Conservation (phyloP, 2,329 filamentous ascomycete species). For the Fonsecaea nubica region DNA sequence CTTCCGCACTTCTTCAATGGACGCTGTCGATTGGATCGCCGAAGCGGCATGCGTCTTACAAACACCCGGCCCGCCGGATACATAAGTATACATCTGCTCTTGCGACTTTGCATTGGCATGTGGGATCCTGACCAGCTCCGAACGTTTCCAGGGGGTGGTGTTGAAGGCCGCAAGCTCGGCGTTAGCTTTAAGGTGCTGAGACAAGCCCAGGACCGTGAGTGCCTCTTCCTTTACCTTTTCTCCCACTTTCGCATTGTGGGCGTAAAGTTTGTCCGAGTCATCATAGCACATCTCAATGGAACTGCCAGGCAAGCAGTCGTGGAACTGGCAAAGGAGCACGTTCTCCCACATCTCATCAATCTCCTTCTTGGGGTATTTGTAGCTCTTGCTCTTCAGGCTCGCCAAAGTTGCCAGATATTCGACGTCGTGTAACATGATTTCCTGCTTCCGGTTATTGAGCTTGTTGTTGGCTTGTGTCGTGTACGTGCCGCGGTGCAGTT, state of each 20-base stretch:
- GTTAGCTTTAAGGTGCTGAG: constrained; percentile 49
- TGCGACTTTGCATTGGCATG: constrained; percentile 39
- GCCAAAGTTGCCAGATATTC: constrained; percentile 88
- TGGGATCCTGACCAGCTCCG: constrained; percentile 72
- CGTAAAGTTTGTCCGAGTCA: constrained; percentile 90
- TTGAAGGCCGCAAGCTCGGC: constrained; percentile 72
- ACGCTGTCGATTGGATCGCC: constrained; percentile 46
- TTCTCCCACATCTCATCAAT: constrained; percentile 96
- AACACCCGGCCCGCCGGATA: constrained; percentile 56
- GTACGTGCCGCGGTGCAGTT: constrained; percentile 95
- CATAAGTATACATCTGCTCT: constrained; percentile 50
- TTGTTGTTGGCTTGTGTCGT: constrained; percentile 99
- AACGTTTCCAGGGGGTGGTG: constrained; percentile 83
- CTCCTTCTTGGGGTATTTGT: constrained; percentile 92
- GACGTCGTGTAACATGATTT: constrained; percentile 83
- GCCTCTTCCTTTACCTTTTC: constrained; percentile 74
- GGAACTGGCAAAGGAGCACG: constrained; percentile 92
- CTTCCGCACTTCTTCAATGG: constrained; percentile 58
- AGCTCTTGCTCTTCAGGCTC: constrained; percentile 72
- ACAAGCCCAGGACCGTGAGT: constrained; percentile 70
- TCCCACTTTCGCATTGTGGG: constrained; percentile 78
- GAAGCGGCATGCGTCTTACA: constrained; percentile 45
- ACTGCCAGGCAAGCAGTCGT: constrained; percentile 94
- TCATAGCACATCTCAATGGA: constrained; percentile 98
- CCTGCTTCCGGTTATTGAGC: constrained; percentile 84